Conservation (phyloP, 441 rosid genomes). For the Erysimum cheiri region DNA sequence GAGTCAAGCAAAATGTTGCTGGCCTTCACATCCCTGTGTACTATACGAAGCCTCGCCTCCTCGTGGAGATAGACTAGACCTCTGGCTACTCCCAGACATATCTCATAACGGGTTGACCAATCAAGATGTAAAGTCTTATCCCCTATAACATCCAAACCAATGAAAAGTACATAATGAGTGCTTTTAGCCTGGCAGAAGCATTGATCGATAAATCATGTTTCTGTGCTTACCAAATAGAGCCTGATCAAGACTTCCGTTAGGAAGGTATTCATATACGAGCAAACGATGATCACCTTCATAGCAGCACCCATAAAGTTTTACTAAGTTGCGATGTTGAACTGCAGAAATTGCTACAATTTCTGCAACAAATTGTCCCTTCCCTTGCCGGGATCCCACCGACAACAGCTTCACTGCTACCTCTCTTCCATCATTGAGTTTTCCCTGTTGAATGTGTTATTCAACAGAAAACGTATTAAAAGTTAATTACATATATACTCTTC, state of each 20-base stretch:
- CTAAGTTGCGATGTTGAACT: slow-evolving; percentile 71
- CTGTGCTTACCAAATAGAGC: slow-evolving; percentile 60
- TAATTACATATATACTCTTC: neutral
- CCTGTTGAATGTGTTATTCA: slow-evolving; percentile 28
- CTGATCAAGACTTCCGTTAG: slow-evolving; percentile 67
- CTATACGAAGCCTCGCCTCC: slow-evolving; percentile 68
- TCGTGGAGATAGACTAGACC: slow-evolving; percentile 80
- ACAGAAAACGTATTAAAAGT: neutral
- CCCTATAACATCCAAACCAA: slow-evolving; percentile 9
- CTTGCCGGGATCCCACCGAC: slow-evolving; percentile 59
- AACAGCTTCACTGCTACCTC: slow-evolving; percentile 58
- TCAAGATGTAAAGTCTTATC: slow-evolving; percentile 25
- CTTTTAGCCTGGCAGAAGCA: neutral
- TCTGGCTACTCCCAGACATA: slow-evolving; percentile 70
- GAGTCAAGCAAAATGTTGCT: slow-evolving; percentile 45
- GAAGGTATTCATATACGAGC: slow-evolving; percentile 69
- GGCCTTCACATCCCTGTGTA: slow-evolving; percentile 82
- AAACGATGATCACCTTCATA: slow-evolving; percentile 57
- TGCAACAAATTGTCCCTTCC: slow-evolving; percentile 58
- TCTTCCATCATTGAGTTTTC: slow-evolving; percentile 54
- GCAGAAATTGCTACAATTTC: slow-evolving; percentile 67
- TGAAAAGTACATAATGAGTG: neutral
- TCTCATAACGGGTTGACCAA: slow-evolving; percentile 56
- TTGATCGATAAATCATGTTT: slow-evolving; percentile 4
- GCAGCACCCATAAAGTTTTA: slow-evolving; percentile 73